Evolutionary conservation across 1,139 yeast species (phyloP).

Genomic region (Geotrichum restrictum): DNA sequence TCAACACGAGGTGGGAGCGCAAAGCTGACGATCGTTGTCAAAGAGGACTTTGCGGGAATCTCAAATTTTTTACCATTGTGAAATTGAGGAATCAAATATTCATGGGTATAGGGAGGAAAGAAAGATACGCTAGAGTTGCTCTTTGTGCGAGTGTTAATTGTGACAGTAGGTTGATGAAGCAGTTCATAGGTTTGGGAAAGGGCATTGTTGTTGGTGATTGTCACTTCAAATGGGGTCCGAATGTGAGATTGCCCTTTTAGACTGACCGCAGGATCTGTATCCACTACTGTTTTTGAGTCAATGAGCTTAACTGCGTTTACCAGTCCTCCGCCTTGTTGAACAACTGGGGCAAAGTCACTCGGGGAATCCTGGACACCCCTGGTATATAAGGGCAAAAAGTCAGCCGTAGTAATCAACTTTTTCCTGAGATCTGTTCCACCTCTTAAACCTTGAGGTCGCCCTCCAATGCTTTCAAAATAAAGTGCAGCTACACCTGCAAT

Average conservation of each 20-base stretch:
- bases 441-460: slow-evolving; percentile 8
- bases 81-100: not conserved
- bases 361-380: slow-evolving; percentile 11
- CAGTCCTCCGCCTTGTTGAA: slow-evolving; percentile 33
- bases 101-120: slow-evolving; percentile 19
- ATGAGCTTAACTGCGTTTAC: slow-evolving; percentile 40
- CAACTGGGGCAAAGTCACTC: slow-evolving; percentile 22
- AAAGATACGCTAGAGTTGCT: not conserved
- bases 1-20: slow-evolving; percentile 3
- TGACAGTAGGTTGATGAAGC: slow-evolving; percentile 6
- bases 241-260: slow-evolving; percentile 14
- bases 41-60: not conserved
- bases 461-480: slow-evolving; percentile 21
- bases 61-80: not conserved
- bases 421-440: slow-evolving; percentile 21
- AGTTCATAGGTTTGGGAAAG: slow-evolving; percentile 5
- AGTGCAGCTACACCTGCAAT: slow-evolving; percentile 28
- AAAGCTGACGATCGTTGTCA: not conserved
- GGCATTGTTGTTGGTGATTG: slow-evolving; percentile 4
- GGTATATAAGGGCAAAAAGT: slow-evolving; percentile 18
- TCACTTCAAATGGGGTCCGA: not conserved
- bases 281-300: slow-evolving; percentile 36
- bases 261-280: slow-evolving; percentile 22
- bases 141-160: slow-evolving; percentile 7
- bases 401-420: slow-evolving; percentile 22